Conservation (phyloP, 805 yeast genomes). For the Clavispora santaluciae region DNA sequence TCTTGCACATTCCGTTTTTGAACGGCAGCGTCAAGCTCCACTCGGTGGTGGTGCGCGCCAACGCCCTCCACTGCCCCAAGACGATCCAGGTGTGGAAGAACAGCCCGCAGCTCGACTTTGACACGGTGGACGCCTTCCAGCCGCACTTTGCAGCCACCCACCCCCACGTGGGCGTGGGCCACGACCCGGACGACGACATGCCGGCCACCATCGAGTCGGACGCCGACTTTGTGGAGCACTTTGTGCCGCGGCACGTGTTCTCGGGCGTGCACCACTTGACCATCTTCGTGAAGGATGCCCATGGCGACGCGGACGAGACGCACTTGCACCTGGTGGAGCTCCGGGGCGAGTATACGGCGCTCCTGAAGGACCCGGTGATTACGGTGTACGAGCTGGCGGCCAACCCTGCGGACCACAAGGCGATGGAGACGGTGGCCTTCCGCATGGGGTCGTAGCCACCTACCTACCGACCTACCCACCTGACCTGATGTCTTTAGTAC, state of each 20-base stretch:
- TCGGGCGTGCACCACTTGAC: conserved; percentile 66
- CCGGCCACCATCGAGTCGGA: conserved; percentile 29
- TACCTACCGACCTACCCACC: no score
- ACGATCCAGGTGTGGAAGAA: conserved; percentile 71
- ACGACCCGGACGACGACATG: conserved; percentile 33
- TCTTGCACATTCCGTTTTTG: conserved; percentile 70
- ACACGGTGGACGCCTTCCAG: conserved; percentile 44
- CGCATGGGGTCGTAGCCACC: background rate
- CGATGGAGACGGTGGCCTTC: conserved; percentile 12
- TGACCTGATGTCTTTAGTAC: no score
- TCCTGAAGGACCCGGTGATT: conserved; percentile 64
- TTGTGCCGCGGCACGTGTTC: conserved; percentile 68
- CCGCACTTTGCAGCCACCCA: conserved; percentile 54
- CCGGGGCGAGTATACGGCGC: conserved; percentile 62
- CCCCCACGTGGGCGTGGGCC: conserved; percentile 54
- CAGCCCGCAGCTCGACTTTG: conserved; percentile 66
- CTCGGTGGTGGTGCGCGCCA: conserved; percentile 65
- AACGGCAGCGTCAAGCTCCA: conserved; percentile 68
- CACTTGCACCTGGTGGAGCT: conserved; percentile 68
- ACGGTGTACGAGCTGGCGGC: conserved; percentile 88
- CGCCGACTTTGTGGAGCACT: conserved; percentile 73
- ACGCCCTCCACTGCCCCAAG: conserved; percentile 64
- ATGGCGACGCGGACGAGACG: conserved; percentile 43
- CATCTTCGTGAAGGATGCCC: conserved; percentile 59
- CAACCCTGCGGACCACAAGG: conserved; percentile 81